Percentiles rank a stretch among this genome's conserved stretches.
Conservation (phyloP, 78 protist genomes). For the Dictyostelium purpureum region DNA sequence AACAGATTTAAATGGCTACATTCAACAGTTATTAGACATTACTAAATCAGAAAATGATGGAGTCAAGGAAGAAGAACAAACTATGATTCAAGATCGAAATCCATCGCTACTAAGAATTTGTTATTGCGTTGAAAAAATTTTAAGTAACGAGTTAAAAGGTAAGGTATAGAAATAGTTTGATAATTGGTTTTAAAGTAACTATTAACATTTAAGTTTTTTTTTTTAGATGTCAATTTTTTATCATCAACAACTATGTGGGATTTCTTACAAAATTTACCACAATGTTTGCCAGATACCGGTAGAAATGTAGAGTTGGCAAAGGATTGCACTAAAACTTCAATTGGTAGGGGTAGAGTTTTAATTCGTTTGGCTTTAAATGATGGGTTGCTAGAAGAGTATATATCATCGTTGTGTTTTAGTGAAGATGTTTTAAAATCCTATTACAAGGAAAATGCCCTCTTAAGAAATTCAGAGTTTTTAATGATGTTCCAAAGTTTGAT, state of each 20-base stretch:
- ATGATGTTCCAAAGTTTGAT: constrained; percentile 5
- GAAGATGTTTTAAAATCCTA: constrained; percentile 37
- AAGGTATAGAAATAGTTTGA: background rate
- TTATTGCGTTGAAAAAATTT: constrained; percentile 47
- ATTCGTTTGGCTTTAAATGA: constrained; percentile 49
- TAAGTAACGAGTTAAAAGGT: constrained; percentile 39
- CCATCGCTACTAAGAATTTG: constrained; percentile 44
- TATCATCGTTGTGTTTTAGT: constrained; percentile 25
- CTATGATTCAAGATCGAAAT: constrained; percentile 18
- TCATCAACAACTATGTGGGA: constrained; percentile 53
- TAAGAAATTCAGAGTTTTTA: constrained; percentile 47
- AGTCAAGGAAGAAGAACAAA: too few relatives aligned
- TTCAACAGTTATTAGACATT: constrained; percentile 27
- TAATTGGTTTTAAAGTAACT: background rate
- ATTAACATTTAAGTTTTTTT: background rate
- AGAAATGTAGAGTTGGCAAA: constrained; percentile 25
- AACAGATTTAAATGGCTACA: constrained; percentile 47
- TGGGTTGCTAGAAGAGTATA: constrained; percentile 31
- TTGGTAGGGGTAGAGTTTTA: constrained; percentile 60
- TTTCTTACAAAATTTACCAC: constrained; percentile 41
- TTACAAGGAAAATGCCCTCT: constrained; percentile 25
- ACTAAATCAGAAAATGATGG: background rate
- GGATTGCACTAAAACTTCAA: constrained; percentile 25
- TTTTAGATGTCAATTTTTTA: constrained; percentile 47
- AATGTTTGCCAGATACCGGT: constrained; percentile 44